phyloP scores from a whole-genome alignment of 202 grass and related monocot species.

The Digitaria exilis region DNA sequence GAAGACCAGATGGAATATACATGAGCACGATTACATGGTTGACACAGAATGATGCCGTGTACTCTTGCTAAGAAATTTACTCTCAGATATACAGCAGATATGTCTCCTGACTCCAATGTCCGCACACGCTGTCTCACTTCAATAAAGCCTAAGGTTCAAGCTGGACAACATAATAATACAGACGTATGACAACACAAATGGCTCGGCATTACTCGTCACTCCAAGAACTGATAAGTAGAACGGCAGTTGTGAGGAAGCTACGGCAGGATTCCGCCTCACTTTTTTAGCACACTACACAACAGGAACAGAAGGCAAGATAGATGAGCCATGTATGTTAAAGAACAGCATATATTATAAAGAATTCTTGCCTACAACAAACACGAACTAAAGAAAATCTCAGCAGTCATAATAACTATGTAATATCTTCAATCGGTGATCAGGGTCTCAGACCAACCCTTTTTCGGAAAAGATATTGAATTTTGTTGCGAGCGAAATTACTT shows the following conservation, averaged over 20 bases:
- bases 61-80: constrained; percentile 22
- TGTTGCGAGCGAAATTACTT: constrained; percentile 39
- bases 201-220: background rate
- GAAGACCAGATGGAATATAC: constrained; percentile 25
- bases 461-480: constrained; percentile 7
- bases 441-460: background rate
- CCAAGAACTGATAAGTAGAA: background rate
- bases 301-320: background rate
- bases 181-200: background rate
- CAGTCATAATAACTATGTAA: background rate
- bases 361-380: background rate
- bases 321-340: background rate
- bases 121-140: background rate
- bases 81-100: constrained; percentile 37
- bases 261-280: constrained; percentile 8
- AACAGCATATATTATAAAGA: background rate
- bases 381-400: background rate
- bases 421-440: background rate
- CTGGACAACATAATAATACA: constrained; percentile 23
- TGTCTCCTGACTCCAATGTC: background rate
- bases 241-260: background rate
- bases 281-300: constrained; percentile 49
- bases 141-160: too few relatives aligned
- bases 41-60: background rate
- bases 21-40: constrained; percentile 26